Evolutionary conservation across 371 early-diverging fungal species (phyloP).

Genomic region (Circinella umbellata): DNA sequence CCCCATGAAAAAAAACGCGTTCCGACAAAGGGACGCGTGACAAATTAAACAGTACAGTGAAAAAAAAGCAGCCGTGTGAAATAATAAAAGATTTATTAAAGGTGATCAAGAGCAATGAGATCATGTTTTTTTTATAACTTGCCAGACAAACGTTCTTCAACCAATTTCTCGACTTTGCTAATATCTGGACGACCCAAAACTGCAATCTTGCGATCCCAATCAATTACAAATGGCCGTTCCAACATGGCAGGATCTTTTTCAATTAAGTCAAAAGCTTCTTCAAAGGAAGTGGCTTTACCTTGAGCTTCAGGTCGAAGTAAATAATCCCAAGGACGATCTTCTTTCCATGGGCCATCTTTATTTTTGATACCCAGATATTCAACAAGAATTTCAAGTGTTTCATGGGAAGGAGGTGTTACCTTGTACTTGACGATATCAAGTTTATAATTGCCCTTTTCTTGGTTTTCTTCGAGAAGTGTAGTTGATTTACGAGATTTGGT

Average conservation of each 20-base stretch:
- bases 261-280: slow-evolving; percentile 42
- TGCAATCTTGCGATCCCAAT: slow-evolving; percentile 44
- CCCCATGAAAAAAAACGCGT: no score
- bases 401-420: slow-evolving; percentile 29
- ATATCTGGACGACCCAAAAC: slow-evolving; percentile 54
- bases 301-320: slow-evolving; percentile 43
- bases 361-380: slow-evolving; percentile 33
- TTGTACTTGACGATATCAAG: slow-evolving; percentile 40
- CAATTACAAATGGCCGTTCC: slow-evolving; percentile 49
- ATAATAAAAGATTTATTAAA: no score
- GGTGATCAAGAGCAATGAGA: no score
- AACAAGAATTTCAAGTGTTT: slow-evolving; percentile 30
- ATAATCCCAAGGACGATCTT: slow-evolving; percentile 30
- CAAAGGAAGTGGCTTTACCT: slow-evolving; percentile 23
- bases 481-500: slow-evolving; percentile 41
- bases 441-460: slow-evolving; percentile 25
- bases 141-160: slow-evolving; percentile 11
- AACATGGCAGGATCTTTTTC: slow-evolving; percentile 39
- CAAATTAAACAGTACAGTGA: no score
- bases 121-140: not conserved
- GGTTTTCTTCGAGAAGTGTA: slow-evolving; percentile 32
- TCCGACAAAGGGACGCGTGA: no score
- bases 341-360: slow-evolving; percentile 23
- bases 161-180: slow-evolving; percentile 31
- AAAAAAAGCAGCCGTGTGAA: no score